phyloP scores from a whole-genome alignment of 768 basidiomycete species.

The Lactarius tabidus region DNA sequence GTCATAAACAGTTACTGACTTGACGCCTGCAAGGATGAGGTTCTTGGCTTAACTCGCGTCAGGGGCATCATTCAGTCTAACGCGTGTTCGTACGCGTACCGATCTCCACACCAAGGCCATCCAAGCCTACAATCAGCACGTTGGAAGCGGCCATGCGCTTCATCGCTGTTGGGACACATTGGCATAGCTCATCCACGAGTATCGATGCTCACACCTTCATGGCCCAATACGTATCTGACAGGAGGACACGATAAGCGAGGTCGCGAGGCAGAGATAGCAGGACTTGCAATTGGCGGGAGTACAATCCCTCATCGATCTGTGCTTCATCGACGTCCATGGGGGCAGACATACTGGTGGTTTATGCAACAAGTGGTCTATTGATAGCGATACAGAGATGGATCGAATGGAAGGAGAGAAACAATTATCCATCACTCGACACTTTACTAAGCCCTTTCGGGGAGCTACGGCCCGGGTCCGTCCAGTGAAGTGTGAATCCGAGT shows the following conservation, averaged over 20 bases:
- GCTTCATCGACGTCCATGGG: conserved; percentile 86
- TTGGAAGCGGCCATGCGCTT: conserved; percentile 98
- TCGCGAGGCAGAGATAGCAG: conserved; percentile 10
- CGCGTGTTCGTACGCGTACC: conserved; percentile 43
- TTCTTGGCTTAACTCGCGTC: conserved; percentile 71
- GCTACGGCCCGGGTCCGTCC: conserved; percentile 6
- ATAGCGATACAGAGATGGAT: conserved; percentile 1
- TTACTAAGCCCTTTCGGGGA: neutral
- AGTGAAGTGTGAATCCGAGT: neutral
- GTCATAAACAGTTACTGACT: conserved; percentile 94
- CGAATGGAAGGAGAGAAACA: neutral
- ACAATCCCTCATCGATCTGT: conserved; percentile 88
- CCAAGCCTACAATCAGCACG: conserved; percentile 87
- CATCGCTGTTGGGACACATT: conserved; percentile 67
- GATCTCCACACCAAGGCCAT: conserved; percentile 93
- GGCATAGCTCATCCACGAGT: neutral
- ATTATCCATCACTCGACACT: neutral
- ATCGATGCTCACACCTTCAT: conserved; percentile 64
- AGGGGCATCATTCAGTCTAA: conserved; percentile 3
- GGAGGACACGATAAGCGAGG: conserved; percentile 24
- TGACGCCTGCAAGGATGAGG: conserved; percentile 91
- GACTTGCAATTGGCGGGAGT: conserved; percentile 88
- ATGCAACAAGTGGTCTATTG: conserved; percentile 11
- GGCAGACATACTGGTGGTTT: conserved; percentile 34
- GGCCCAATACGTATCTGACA: conserved; percentile 86